A percentile compares a stretch with the other conserved stretches of the same genome.
Conservation (phyloP, 768 basidiomycete species). For the Jaapia argillacea region DNA sequence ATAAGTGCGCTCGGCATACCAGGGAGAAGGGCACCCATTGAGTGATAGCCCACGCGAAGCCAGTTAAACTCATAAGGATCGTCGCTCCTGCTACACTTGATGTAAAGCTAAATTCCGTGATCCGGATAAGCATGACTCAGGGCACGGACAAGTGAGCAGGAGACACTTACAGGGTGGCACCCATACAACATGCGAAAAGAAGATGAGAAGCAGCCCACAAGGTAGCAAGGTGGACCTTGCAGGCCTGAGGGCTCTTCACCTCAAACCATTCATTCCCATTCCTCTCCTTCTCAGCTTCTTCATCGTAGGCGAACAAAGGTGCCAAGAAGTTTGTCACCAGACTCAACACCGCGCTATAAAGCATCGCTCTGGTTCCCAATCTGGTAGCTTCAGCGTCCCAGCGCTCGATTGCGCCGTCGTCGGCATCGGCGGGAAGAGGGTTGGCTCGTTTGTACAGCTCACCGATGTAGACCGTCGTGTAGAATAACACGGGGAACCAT, state of each 20-base stretch:
- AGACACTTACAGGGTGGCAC: slow-evolving; percentile 66
- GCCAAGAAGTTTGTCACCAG: slow-evolving; percentile 59
- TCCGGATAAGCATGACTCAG: neutral
- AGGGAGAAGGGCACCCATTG: slow-evolving; percentile 92
- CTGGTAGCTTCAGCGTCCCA: slow-evolving; percentile 72
- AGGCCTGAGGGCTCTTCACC: too few relatives aligned
- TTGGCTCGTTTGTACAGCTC: slow-evolving; percentile 65
- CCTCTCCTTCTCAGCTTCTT: slow-evolving; percentile 3
- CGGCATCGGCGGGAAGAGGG: slow-evolving; percentile 15
- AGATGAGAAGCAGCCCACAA: slow-evolving; percentile 76
- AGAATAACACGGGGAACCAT: slow-evolving; percentile 92
- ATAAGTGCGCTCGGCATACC: slow-evolving; percentile 33
- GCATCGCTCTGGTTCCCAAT: slow-evolving; percentile 75
- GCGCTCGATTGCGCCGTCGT: slow-evolving; percentile 20
- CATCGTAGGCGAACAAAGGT: slow-evolving; percentile 46
- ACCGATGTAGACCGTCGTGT: slow-evolving; percentile 79
- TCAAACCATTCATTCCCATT: slow-evolving; percentile 17
- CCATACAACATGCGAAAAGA: slow-evolving; percentile 69
- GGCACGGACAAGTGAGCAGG: neutral
- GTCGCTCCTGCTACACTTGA: slow-evolving; percentile 63
- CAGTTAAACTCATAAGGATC: slow-evolving; percentile 64
- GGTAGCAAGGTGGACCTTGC: slow-evolving; percentile 54
- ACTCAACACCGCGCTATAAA: slow-evolving; percentile 64
- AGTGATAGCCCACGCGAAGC: slow-evolving; percentile 88
- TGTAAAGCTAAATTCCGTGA: slow-evolving; percentile 43